These are phyloP conservation scores for Hordeum vulgare DNA, from an alignment of 176 grass and related monocot genomes.

Conservation along the genomic window MorexV3_pseudomolecules_assembly NC_058523.1:120968727-120969226, in stretches of 20 bases:
- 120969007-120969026: constrained; percentile 87
- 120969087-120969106: constrained; percentile 69
- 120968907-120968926: constrained; percentile 72
- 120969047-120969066: constrained; percentile 83
- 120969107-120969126: constrained; percentile 77
- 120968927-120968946: constrained; percentile 88
- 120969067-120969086: constrained; percentile 89
- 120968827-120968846: constrained; percentile 62
- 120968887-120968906: constrained; percentile 84
- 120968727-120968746: constrained; percentile 57
- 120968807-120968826: constrained; percentile 26
- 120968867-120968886: constrained; percentile 55
- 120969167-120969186: constrained; percentile 4
- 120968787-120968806: constrained; percentile 35
- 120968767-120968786: constrained; percentile 45
- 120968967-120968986: constrained; percentile 61
- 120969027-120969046: constrained; percentile 61
- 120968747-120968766: constrained; percentile 69
- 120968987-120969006: constrained; percentile 61
- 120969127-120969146: constrained; percentile 35
- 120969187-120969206: constrained; percentile 69
- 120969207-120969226: constrained; percentile 77
- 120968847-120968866: constrained; percentile 66
- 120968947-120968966: constrained; percentile 64
- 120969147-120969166: constrained; percentile 28